Percentiles rank a stretch among this genome's conserved stretches.
Evolutionary conservation across 2,329 filamentous ascomycete species (phyloP).

Genomic region (Microdochium nivale): DNA sequence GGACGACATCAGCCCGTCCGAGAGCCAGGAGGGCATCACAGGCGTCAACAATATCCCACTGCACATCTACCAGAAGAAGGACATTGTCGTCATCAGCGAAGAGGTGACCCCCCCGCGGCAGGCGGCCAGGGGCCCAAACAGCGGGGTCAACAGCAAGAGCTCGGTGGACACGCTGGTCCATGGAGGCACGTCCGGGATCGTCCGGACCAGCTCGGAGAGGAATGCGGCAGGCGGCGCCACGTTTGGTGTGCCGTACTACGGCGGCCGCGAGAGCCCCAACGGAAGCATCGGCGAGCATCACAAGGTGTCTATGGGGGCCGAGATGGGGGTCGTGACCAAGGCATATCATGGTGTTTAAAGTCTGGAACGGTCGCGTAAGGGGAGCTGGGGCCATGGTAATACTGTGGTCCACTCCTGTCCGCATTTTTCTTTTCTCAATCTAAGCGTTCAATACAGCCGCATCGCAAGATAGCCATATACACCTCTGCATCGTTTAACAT

Average conservation of each 20-base stretch:
- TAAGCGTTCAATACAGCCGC: no score
- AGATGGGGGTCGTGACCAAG: neutral
- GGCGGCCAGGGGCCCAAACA: no score
- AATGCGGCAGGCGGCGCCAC: neutral
- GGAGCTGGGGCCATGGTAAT: no score
- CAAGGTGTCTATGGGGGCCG: neutral
- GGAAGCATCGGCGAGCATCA: neutral
- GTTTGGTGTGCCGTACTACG: neutral
- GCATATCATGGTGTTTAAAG: neutral
- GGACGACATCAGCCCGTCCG: slow-evolving; percentile 15
- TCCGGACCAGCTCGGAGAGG: no score
- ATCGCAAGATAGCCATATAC: no score
- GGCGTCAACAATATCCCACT: slow-evolving; percentile 20
- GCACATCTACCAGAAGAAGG: slow-evolving; percentile 26
- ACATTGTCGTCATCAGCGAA: slow-evolving; percentile 14
- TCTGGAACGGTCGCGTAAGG: no score
- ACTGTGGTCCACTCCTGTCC: no score
- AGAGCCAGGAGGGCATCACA: slow-evolving; percentile 29
- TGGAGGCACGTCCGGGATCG: no score
- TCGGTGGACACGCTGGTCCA: neutral
- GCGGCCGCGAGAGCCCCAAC: neutral
- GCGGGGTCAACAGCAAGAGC: neutral
- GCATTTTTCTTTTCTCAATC: no score
- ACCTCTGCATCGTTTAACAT: no score
- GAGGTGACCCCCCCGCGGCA: neutral